Evolutionary conservation across 768 basidiomycete genomes (phyloP).

Genomic region (Trametes gibbosa): DNA sequence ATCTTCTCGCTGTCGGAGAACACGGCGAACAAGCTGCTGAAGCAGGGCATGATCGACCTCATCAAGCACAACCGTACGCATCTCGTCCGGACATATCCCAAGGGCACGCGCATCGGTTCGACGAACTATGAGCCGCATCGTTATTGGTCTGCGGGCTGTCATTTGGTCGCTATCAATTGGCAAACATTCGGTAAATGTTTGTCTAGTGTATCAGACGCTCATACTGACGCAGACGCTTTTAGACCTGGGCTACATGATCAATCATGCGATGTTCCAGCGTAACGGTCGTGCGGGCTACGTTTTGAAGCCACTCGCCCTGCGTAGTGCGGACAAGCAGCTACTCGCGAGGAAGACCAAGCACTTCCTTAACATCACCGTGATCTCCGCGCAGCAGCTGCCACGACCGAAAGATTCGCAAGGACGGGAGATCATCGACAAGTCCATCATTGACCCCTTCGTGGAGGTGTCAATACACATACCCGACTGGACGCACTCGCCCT

Average conservation of each 20-base stretch:
- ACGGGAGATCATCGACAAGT: constrained; percentile 57
- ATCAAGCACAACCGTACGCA: constrained; percentile 86
- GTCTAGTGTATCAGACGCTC: neutral
- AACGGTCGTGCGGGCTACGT: constrained; percentile 90
- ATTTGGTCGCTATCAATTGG: constrained; percentile 95
- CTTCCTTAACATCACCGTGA: constrained; percentile 65
- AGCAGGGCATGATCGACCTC: constrained; percentile 63
- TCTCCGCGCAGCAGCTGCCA: constrained; percentile 91
- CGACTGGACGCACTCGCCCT: constrained; percentile 50
- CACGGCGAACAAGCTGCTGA: constrained; percentile 72
- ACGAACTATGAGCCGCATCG: constrained; percentile 87
- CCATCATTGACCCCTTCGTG: constrained; percentile 69
- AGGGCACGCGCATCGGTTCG: constrained; percentile 75
- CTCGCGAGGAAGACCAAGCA: constrained; percentile 54
- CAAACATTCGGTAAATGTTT: constrained; percentile 76
- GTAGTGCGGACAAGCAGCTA: constrained; percentile 60
- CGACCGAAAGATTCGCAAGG: constrained; percentile 61
- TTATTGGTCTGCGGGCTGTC: constrained; percentile 87
- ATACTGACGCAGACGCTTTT: neutral
- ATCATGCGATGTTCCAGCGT: constrained; percentile 92
- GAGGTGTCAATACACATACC: constrained; percentile 77
- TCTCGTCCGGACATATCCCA: constrained; percentile 83
- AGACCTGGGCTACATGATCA: constrained; percentile 92
- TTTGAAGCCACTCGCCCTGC: constrained; percentile 79
- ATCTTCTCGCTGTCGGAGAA: constrained; percentile 92